Evolutionary conservation across 2,329 filamentous ascomycete species (phyloP), one percentile per base, ranked within the genome.

Genomic region (Arthrinium phaeospermum): DNA sequence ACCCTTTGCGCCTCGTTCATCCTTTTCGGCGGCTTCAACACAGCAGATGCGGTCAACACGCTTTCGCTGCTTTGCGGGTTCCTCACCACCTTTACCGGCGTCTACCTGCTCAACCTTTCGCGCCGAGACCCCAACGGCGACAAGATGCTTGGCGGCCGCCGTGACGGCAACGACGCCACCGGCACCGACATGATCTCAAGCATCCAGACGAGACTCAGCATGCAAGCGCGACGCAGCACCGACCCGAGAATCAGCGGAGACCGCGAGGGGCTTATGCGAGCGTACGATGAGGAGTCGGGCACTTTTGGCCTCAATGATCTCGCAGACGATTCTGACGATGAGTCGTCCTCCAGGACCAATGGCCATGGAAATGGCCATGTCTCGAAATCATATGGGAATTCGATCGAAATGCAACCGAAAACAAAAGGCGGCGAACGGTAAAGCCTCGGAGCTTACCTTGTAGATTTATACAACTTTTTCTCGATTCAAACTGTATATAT

Each of bases 41-140:
- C 96, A 4, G 94, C 94, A 68, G 94, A 97, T 77, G 89, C 92
- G 7, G 93, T 98, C 76, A 98, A 96, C 84, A 98, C 94, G 0
- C 91, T 98, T 72, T 98, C 96, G 4, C 89, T 98, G 19, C 89
- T 98, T 70, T 96, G 93, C 81, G 96, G 96, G 73, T 98, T 98
- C 85, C 90, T 98, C 72, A 91, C 96, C 76, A 98, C 97, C 73
- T 98, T 98, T 81, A 93, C 95, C 3, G 96, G 96, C 41, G 96
- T 98, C 70, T 98, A 98, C 83, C 90, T 98, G 7, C 89, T 98
- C 77, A 98, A 98, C 80, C 91, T 99, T n/a, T 98, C 96, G 0
- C 92, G 96, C 78, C 90, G 92, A 76, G 96, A 99, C 79, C 95
- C 96, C 0, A 91, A 97, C 79, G 95, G 95, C 70, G 90, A 88